Evolutionary conservation across 2,329 filamentous ascomycete genomes (phyloP).

Genomic region (Pleoardoris graminearum): DNA sequence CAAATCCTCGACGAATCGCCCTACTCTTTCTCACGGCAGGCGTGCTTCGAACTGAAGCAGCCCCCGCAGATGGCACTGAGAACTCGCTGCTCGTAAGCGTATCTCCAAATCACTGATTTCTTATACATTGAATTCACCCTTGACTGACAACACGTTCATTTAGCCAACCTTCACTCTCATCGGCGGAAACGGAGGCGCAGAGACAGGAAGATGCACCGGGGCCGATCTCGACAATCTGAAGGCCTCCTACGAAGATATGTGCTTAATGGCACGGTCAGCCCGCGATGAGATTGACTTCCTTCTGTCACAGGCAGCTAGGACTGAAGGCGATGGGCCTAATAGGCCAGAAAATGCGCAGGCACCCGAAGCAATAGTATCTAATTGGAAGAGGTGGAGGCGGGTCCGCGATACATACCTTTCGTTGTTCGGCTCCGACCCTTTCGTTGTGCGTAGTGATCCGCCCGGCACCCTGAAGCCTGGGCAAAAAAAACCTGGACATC

Average conservation of each 20-base stretch:
- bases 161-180: constrained; percentile 1
- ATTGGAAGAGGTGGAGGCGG: not conserved
- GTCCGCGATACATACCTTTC: not conserved
- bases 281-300: not conserved
- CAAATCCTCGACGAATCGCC: not conserved
- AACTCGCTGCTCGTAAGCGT: constrained; percentile 1
- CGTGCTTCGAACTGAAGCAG: not conserved
- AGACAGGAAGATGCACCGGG: constrained; percentile 3
- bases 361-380: not conserved
- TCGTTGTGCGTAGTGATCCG: not conserved
- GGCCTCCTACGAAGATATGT: constrained; percentile 9
- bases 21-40: not conserved
- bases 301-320: not conserved
- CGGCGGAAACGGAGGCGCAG: not conserved
- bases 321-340: not conserved
- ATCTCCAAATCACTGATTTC: not conserved
- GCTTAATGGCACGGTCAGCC: constrained; percentile 3
- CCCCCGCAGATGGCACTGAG: not conserved
- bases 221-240: constrained; percentile 7
- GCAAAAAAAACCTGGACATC: not conserved
- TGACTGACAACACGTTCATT: not conserved
- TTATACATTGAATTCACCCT: no score
- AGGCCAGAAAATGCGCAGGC: not conserved
- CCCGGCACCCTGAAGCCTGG: no score
- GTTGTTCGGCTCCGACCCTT: not conserved